Evolutionary conservation across 2,329 filamentous ascomycete genomes (phyloP).

Genomic region (Alternaria atra): DNA sequence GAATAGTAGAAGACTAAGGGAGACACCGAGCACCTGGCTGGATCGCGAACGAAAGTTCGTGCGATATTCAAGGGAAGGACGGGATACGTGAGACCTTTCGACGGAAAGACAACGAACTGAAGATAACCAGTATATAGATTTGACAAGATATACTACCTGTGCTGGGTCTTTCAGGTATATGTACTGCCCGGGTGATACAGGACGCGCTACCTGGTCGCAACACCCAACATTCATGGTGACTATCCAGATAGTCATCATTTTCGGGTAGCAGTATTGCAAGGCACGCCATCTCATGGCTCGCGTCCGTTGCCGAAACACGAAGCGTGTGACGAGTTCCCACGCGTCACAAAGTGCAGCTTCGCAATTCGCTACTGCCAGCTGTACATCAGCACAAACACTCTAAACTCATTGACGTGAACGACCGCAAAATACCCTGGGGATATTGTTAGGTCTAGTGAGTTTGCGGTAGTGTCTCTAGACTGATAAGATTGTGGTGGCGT

Average conservation of each 20-base stretch:
- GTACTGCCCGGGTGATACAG: background rate
- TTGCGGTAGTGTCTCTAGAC: background rate
- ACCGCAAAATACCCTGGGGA: too few relatives aligned
- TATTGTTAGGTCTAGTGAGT: background rate
- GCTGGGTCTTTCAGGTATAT: background rate
- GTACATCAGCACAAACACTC: background rate
- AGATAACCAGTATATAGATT: background rate
- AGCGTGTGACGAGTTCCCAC: background rate
- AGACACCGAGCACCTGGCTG: background rate
- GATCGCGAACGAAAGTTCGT: conserved; percentile 1
- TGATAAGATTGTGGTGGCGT: background rate
- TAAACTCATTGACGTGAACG: background rate
- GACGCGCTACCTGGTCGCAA: background rate
- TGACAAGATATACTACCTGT: background rate
- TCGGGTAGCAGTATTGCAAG: background rate
- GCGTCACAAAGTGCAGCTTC: background rate
- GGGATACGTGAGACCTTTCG: background rate
- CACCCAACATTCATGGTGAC: background rate
- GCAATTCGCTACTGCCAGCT: background rate
- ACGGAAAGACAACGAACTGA: background rate
- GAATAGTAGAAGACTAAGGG: background rate
- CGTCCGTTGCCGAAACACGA: background rate
- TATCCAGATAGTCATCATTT: background rate
- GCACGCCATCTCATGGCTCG: background rate
- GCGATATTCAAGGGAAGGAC: background rate